Evolutionary conservation across 805 yeast genomes (phyloP).

Genomic region (Metschnikowia dekortorum): DNA sequence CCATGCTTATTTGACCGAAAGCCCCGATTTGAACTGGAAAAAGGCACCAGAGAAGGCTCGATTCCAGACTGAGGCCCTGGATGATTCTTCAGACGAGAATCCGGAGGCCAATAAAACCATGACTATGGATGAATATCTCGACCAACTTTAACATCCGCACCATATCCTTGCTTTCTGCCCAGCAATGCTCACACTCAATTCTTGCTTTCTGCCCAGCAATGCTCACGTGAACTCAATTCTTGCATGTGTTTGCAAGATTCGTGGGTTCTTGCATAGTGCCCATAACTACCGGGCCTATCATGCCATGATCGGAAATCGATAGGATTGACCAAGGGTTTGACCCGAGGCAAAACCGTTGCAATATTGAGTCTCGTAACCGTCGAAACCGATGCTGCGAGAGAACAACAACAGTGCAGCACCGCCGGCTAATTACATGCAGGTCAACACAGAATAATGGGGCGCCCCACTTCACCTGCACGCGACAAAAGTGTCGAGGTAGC

Average conservation of each 20-base stretch:
- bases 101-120: slow-evolving; percentile 15
- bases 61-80: neutral
- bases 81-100: neutral
- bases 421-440: slow-evolving; percentile 1
- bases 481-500: neutral
- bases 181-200: no score
- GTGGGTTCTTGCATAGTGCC: no score
- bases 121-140: slow-evolving; percentile 17
- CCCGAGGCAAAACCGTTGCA: neutral
- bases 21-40: slow-evolving; percentile 10
- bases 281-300: no score
- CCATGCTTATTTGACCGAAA: slow-evolving; percentile 41
- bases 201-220: no score
- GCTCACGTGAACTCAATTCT: no score
- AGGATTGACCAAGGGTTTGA: neutral
- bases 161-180: no score
- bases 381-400: slow-evolving; percentile 1
- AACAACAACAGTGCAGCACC: neutral
- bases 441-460: neutral
- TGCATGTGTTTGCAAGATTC: no score
- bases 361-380: neutral
- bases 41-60: neutral
- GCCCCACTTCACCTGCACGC: neutral
- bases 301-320: no score
- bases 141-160: neutral